Conservation (phyloP, 1,139 yeast species). For the Maudiozyma humilis region DNA sequence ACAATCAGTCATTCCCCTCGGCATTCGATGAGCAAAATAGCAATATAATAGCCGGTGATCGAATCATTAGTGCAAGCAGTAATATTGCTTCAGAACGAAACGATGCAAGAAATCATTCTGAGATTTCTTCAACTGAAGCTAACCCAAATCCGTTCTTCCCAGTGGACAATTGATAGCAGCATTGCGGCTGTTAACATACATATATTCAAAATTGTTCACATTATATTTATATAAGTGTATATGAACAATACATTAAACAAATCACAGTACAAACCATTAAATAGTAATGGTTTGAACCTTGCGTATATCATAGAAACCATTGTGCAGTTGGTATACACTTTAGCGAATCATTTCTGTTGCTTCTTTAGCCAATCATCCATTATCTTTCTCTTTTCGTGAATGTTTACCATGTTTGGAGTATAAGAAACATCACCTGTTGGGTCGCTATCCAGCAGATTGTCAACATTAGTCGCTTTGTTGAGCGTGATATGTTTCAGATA, state of each 20-base stretch:
- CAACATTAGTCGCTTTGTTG: conserved; percentile 25
- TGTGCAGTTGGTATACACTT: not conserved
- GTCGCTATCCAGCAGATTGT: conserved; percentile 25
- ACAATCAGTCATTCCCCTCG: conserved; percentile 1
- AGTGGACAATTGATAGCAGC: not conserved
- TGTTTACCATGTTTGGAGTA: conserved; percentile 25
- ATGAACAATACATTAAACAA: not conserved
- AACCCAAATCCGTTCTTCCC: not conserved
- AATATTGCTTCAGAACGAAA: not conserved
- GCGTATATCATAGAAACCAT: not conserved
- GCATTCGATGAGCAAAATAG: not conserved
- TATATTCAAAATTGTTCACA: not conserved
- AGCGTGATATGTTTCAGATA: conserved; percentile 26
- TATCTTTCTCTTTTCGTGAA: conserved; percentile 22
- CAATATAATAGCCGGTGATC: not conserved
- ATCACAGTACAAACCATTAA: not conserved
- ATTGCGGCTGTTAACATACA: not conserved
- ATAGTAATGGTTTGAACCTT: too few species aligned
- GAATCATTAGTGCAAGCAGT: conserved; percentile 3
- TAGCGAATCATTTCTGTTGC: not conserved
- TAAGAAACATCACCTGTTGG: conserved; percentile 28
- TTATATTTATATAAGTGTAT: not conserved
- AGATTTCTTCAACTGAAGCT: not conserved
- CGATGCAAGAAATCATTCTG: not conserved
- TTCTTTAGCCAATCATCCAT: conserved; percentile 17